Evolutionary conservation across 345 rosid genomes (phyloP).

Genomic region (Euclidium syriacum): DNA sequence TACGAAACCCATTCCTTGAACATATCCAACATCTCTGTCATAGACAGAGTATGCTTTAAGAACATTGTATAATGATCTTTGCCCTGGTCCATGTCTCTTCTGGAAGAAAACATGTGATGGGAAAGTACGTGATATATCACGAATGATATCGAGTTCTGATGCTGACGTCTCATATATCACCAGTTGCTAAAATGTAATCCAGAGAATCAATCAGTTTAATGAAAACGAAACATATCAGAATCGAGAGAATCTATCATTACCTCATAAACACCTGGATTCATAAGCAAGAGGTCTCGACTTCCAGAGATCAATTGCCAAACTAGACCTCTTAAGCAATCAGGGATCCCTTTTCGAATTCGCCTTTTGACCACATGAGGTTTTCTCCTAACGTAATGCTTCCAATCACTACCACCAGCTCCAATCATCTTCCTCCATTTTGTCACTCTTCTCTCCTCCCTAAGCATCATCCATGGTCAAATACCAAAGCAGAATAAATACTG

Average conservation of each 20-base stretch:
- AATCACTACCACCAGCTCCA: constrained; percentile 93
- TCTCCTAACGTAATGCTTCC: constrained; percentile 85
- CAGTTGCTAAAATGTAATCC: constrained; percentile 61
- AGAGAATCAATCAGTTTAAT: not conserved
- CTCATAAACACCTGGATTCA: constrained; percentile 96
- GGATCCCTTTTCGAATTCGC: constrained; percentile 85
- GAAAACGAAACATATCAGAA: not conserved
- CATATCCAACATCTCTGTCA: constrained; percentile 96
- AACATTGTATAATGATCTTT: constrained; percentile 93
- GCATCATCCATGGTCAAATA: constrained; percentile 3
- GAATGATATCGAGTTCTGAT: constrained; percentile 85
- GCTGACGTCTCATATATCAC: constrained; percentile 87
- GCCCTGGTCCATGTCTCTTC: constrained; percentile 99
- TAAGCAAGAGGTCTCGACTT: constrained; percentile 86
- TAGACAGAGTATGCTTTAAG: constrained; percentile 93
- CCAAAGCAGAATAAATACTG: not conserved
- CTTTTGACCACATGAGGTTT: constrained; percentile 89
- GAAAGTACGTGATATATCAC: constrained; percentile 92
- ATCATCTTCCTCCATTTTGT: constrained; percentile 99
- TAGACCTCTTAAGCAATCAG: constrained; percentile 96
- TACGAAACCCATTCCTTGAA: constrained; percentile 98
- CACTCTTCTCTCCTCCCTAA: constrained; percentile 82
- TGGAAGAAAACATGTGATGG: constrained; percentile 97
- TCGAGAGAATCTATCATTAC: constrained; percentile 23
- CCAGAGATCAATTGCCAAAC: constrained; percentile 98